Percentiles rank a stretch among this genome's conserved stretches.
These are phyloP conservation scores for Dactylonectria estremocensis DNA, from an alignment of 2,329 filamentous ascomycete species.

Conservation along the genomic window DNA sequence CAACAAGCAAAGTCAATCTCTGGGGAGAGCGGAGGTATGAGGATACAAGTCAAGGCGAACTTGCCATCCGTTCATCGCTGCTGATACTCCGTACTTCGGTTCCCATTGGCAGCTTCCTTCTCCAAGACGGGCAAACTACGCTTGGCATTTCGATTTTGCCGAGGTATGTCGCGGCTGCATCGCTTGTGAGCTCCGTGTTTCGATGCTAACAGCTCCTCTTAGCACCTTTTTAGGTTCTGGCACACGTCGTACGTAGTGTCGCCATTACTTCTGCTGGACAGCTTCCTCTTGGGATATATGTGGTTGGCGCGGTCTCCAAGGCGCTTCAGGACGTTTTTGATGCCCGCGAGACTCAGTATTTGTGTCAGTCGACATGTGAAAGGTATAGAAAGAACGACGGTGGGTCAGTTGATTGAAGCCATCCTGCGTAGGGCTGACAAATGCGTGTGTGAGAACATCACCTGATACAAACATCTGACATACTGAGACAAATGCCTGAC, in stretches of 20 bases:
- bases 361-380: constrained; percentile 19
- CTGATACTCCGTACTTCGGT: no score
- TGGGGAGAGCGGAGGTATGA: no score
- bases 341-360: constrained; percentile 24
- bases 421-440: no score
- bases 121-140: not conserved
- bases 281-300: not conserved
- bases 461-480: no score
- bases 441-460: no score
- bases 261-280: not conserved
- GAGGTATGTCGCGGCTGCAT: not conserved
- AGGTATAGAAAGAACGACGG: no score
- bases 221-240: not conserved
- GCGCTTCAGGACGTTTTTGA: constrained; percentile 1
- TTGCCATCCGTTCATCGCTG: no score
- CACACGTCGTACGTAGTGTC: not conserved
- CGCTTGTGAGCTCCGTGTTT: no score
- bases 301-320: constrained; percentile 17
- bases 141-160: not conserved
- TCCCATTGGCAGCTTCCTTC: not conserved
- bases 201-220: not conserved
- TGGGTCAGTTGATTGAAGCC: no score
- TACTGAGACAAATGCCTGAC: no score
- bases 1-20: no score
- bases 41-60: no score